Conservation (phyloP, 148 eudicot genomes). For the Rhododendron mucronatum region DNA sequence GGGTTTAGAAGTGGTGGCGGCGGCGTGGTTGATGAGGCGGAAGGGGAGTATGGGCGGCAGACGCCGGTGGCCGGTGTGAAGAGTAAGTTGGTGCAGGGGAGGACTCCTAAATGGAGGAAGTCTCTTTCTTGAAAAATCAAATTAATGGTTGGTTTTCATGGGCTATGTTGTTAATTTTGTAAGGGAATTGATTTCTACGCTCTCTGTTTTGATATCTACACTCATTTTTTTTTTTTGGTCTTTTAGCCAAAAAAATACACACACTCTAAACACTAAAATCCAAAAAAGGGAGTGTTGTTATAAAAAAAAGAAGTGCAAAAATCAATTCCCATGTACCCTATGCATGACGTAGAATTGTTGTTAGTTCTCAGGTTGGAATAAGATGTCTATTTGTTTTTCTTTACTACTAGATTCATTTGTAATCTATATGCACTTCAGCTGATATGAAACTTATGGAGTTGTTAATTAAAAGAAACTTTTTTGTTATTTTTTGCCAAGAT, state of each 20-base stretch:
- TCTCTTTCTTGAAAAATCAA: constrained; percentile 43
- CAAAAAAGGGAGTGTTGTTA: no score
- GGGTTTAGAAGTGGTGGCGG: constrained; percentile 18
- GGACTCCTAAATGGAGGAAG: constrained; percentile 51
- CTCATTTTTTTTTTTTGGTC: no score
- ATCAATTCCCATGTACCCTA: not conserved
- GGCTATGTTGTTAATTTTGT: not conserved
- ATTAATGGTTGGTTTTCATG: not conserved
- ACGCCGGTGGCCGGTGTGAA: constrained; percentile 35
- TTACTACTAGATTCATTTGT: not conserved
- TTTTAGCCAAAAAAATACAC: no score
- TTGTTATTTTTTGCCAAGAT: not conserved
- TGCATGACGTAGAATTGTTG: not conserved
- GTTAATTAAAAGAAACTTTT: not conserved
- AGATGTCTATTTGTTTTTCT: not conserved
- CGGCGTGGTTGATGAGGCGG: constrained; percentile 12
- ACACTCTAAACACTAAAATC: no score
- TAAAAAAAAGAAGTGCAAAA: no score
- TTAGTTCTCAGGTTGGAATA: not conserved
- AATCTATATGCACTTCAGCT: not conserved
- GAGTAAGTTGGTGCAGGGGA: constrained; percentile 27
- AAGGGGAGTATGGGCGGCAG: constrained; percentile 30
- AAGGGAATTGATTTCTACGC: no score
- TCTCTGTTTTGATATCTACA: no score
- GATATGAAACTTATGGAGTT: not conserved